Evolutionary conservation across 1,139 yeast species (phyloP).

Genomic region (Geotrichum klebahnii): DNA sequence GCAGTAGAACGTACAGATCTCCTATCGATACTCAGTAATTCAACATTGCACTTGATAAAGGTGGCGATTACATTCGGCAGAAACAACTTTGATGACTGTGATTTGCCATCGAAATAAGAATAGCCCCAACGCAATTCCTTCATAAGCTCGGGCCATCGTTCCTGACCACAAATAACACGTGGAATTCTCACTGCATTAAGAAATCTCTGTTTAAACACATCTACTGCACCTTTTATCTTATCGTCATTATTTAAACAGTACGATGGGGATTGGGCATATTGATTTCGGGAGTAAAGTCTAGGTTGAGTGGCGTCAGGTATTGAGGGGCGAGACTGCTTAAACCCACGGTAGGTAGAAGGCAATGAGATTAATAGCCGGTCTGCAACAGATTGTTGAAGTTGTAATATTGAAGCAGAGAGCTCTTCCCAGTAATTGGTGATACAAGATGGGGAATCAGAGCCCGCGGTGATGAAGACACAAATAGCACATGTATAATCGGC

Average conservation of each 20-base stretch:
- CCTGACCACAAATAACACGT: constrained; percentile 34
- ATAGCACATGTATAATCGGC: constrained; percentile 25
- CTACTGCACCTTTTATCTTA: constrained; percentile 25
- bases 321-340: constrained; percentile 2
- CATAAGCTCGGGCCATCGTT: constrained; percentile 30
- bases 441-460: constrained; percentile 23
- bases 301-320: too few species aligned
- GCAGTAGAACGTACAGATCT: constrained; percentile 13
- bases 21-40: constrained; percentile 14
- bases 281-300: too few species aligned
- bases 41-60: constrained; percentile 25
- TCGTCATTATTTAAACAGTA: constrained; percentile 22
- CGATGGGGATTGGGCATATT: neutral
- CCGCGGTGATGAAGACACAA: constrained; percentile 28
- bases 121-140: constrained; percentile 27
- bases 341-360: constrained; percentile 16
- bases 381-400: constrained; percentile 26
- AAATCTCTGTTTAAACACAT: constrained; percentile 28
- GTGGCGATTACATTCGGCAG: constrained; percentile 26
- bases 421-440: constrained; percentile 34
- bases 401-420: constrained; percentile 29
- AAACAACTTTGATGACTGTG: constrained; percentile 21
- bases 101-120: constrained; percentile 12
- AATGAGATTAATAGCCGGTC: constrained; percentile 22
- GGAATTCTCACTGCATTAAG: constrained; percentile 31